phyloP scores from a whole-genome alignment of 2,329 filamentous ascomycete species.

The Aschersonia sp. region DNA sequence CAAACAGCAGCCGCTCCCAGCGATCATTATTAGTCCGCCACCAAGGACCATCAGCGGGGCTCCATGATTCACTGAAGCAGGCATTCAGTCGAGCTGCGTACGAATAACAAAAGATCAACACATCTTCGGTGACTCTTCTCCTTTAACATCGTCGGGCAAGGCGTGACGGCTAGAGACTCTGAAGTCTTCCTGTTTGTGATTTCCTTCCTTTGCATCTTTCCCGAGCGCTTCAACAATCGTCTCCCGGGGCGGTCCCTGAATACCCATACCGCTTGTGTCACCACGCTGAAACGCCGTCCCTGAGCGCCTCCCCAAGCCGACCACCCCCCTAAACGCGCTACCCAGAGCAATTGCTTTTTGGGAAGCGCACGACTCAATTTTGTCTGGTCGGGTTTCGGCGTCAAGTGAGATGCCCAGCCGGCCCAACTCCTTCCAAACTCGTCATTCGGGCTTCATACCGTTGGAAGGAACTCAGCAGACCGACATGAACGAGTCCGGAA shows the following conservation, averaged over 20 bases:
- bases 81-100: conserved; percentile 2
- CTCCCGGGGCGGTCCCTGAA: too few relatives aligned
- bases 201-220: background rate
- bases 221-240: too few relatives aligned
- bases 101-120: background rate
- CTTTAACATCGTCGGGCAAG: too few relatives aligned
- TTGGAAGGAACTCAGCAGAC: conserved; percentile 17
- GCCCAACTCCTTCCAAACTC: conserved; percentile 8
- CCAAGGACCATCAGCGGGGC: background rate
- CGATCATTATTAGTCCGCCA: background rate
- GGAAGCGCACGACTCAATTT: background rate
- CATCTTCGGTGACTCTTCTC: too few relatives aligned
- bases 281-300: background rate
- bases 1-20: background rate
- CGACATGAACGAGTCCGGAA: conserved; percentile 26
- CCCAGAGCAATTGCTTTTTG: background rate
- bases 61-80: conserved; percentile 2
- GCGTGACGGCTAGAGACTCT: background rate
- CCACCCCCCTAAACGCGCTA: background rate
- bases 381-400: background rate
- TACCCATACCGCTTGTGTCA: background rate
- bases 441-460: conserved; percentile 25
- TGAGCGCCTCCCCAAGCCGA: background rate
- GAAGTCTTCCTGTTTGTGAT: background rate
- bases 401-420: conserved; percentile 6